A percentile compares a stretch with the other conserved stretches of the same genome.
These are phyloP conservation scores for Flaveria robusta DNA, from an alignment of 129 eudicot genomes.

Conservation along the genomic window DNA sequence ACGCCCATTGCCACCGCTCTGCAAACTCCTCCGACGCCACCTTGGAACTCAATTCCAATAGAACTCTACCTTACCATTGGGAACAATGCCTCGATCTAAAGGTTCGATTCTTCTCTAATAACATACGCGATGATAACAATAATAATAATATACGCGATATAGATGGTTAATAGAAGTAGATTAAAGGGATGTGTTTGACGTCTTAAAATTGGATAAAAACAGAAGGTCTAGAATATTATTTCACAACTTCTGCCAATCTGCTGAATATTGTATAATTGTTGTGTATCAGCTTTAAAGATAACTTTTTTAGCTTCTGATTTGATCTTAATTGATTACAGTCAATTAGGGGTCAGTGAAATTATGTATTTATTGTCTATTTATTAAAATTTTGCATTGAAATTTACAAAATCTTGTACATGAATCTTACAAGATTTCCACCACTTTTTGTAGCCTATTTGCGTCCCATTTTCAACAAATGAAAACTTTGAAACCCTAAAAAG, in stretches of 20 bases:
- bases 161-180: too few relatives aligned
- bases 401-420: constrained; percentile 21
- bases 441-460: constrained; percentile 8
- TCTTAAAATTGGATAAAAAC: too few relatives aligned
- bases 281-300: too few relatives aligned
- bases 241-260: background rate
- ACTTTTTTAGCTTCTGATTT: background rate
- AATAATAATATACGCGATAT: too few relatives aligned
- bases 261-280: too few relatives aligned
- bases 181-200: background rate
- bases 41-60: constrained; percentile 82
- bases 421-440: constrained; percentile 17
- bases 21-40: constrained; percentile 38
- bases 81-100: constrained; percentile 97
- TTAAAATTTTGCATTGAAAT: constrained; percentile 5
- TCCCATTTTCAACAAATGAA: constrained; percentile 1
- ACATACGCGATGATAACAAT: background rate
- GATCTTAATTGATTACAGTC: background rate
- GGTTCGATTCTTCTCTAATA: constrained; percentile 36
- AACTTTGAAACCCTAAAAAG: constrained; percentile 31
- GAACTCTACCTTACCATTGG: constrained; percentile 83
- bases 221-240: background rate
- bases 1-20: constrained; percentile 19
- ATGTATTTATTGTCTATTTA: background rate
- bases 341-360: background rate